These are phyloP conservation scores for Saccharomyces jurei DNA, from an alignment of 805 yeast genomes.

Conservation along the genomic window DNA sequence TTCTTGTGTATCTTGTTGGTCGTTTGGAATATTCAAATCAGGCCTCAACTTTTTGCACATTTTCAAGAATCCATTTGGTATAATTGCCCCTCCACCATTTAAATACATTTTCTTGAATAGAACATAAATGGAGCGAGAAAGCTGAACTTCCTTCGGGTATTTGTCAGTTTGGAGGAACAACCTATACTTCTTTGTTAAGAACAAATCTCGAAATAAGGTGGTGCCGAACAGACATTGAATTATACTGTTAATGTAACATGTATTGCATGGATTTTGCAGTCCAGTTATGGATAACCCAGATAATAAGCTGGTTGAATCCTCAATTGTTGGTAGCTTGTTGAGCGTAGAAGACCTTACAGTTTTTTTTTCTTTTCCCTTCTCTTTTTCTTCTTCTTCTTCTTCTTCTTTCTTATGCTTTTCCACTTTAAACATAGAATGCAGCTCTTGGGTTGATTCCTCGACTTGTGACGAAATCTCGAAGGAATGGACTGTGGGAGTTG, in stretches of 20 bases:
- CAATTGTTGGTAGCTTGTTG: conserved; percentile 27
- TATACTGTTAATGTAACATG: conserved; percentile 71
- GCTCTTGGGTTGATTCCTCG: not conserved
- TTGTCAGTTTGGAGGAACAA: conserved; percentile 33
- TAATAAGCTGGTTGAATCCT: conserved; percentile 28
- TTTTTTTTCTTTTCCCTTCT: not conserved
- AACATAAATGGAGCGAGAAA: conserved; percentile 45
- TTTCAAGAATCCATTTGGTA: conserved; percentile 57
- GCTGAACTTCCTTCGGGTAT: conserved; percentile 4
- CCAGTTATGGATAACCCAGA: conserved; percentile 49
- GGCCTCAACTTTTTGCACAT: conserved; percentile 48
- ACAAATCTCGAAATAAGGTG: conserved; percentile 41
- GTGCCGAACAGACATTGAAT: conserved; percentile 61
- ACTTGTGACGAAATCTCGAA: not conserved
- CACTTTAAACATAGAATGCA: not conserved
- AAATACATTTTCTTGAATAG: conserved; percentile 50
- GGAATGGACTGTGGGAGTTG: not conserved
- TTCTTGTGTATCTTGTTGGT: conserved; percentile 79
- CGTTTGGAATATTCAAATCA: conserved; percentile 58
- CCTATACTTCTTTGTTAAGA: conserved; percentile 37
- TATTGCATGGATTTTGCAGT: conserved; percentile 57
- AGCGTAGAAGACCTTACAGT: not conserved
- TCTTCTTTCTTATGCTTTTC: not conserved
- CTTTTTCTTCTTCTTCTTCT: not conserved
- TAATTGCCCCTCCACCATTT: conserved; percentile 53